Conservation (phyloP, 768 basidiomycete genomes). For the Naematelia aurantialba region DNA sequence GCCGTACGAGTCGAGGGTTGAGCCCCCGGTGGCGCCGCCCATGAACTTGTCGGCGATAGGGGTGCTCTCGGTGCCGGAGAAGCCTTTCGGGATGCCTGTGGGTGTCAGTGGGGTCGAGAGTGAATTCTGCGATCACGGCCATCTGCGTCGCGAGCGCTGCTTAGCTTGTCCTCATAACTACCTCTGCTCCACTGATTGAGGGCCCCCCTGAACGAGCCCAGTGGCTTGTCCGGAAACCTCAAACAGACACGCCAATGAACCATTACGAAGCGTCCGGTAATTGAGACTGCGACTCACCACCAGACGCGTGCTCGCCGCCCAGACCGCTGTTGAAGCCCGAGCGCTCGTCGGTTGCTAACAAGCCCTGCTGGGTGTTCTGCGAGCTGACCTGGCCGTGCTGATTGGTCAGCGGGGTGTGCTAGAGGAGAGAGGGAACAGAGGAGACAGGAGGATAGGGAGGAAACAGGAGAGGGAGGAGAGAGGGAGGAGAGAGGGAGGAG, state of each 20-base stretch:
- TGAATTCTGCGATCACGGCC: neutral
- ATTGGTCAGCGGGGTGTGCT: conserved; percentile 13
- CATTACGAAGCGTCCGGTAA: too few species aligned
- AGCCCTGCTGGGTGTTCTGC: conserved; percentile 25
- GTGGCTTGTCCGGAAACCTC: too few species aligned
- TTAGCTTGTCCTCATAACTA: too few species aligned
- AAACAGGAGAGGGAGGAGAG: too few species aligned
- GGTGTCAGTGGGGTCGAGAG: neutral
- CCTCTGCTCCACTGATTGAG: too few species aligned
- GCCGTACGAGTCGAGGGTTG: conserved; percentile 15
- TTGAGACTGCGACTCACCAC: conserved; percentile 17
- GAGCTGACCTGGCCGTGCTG: conserved; percentile 16
- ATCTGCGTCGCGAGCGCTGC: too few species aligned
- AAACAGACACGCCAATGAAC: too few species aligned
- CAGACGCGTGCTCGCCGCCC: conserved; percentile 39
- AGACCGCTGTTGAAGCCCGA: conserved; percentile 32
- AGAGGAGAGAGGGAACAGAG: neutral
- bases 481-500: too few species aligned
- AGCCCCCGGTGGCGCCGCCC: conserved; percentile 1
- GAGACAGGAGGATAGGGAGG: too few species aligned
- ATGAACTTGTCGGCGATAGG: conserved; percentile 36
- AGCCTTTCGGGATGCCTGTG: conserved; percentile 9
- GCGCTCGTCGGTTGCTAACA: conserved; percentile 16
- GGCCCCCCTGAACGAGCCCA: too few species aligned
- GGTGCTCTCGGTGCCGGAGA: conserved; percentile 7